These are phyloP conservation scores for Argentina anserina DNA, from an alignment of 306 rosid species.

Conservation along the genomic window DNA sequence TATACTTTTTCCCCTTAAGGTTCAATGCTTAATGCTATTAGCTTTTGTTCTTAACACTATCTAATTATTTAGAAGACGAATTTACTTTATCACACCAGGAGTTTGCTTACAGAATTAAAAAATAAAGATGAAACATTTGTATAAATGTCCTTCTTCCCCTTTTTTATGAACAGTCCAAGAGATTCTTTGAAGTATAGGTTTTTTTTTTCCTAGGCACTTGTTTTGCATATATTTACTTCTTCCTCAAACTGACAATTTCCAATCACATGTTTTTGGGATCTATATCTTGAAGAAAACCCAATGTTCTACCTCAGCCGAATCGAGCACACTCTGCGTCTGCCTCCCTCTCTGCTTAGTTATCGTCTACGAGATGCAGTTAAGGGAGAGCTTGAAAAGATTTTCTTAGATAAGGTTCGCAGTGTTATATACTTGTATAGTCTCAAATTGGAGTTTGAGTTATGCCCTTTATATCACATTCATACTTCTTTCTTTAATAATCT, in stretches of 20 bases:
- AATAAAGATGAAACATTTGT: no score
- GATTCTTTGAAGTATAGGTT: neutral
- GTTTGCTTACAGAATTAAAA: no score
- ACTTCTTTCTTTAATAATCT: neutral
- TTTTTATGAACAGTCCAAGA: no score
- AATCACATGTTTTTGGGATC: neutral
- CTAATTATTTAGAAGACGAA: no score
- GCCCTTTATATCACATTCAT: neutral
- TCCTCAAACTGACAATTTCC: neutral
- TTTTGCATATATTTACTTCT: neutral
- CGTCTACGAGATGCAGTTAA: conserved; percentile 60
- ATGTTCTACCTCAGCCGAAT: conserved; percentile 84
- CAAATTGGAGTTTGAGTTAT: conserved; percentile 1
- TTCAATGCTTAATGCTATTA: no score
- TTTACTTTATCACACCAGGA: no score
- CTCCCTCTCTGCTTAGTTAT: conserved; percentile 54
- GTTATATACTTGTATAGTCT: conserved; percentile 18
- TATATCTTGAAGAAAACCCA: neutral
- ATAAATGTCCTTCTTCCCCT: no score
- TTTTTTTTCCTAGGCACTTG: neutral
- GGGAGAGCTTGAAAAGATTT: conserved; percentile 66
- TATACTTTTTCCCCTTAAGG: no score
- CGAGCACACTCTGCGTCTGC: conserved; percentile 65
- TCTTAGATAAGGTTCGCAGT: conserved; percentile 62
- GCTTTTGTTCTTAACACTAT: no score